Conservation (phyloP, 225 moss, liverwort and hornwort genomes). For the Polytrichum commune region DNA sequence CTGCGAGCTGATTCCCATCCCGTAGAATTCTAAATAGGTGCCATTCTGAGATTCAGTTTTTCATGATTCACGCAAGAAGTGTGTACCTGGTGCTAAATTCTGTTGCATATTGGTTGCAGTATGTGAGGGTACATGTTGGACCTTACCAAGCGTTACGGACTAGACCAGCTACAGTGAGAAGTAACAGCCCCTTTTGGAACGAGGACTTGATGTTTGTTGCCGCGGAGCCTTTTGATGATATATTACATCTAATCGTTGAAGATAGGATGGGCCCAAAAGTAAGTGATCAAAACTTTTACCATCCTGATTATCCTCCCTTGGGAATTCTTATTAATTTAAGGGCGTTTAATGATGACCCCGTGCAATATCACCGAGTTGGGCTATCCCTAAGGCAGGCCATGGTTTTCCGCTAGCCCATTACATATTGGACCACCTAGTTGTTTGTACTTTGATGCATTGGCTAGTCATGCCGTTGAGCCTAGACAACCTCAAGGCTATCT, state of each 20-base stretch:
- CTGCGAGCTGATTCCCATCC: too few species aligned
- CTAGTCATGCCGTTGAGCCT: too few species aligned
- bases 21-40: background rate
- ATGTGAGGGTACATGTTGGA: conserved; percentile 56
- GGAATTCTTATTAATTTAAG: background rate
- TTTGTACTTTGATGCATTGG: too few species aligned
- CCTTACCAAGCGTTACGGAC: conserved; percentile 47
- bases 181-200: conserved; percentile 63
- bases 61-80: too few species aligned
- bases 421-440: too few species aligned
- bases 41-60: too few species aligned
- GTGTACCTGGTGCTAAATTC: too few species aligned
- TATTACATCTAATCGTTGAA: conserved; percentile 52
- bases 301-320: too few species aligned
- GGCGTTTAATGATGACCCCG: background rate
- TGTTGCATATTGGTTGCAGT: conserved; percentile 25
- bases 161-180: conserved; percentile 27
- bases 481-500: too few species aligned
- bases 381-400: too few species aligned
- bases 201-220: conserved; percentile 77
- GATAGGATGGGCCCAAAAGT: conserved; percentile 40
- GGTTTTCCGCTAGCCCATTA: too few species aligned
- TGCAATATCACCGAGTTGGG: background rate
- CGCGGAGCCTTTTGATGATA: conserved; percentile 75
- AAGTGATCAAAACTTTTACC: background rate